A percentile compares a stretch with the other conserved stretches of the same genome.
These are phyloP conservation scores for Glebionis coronaria DNA, from an alignment of 129 eudicot genomes.

Conservation along the genomic window DNA sequence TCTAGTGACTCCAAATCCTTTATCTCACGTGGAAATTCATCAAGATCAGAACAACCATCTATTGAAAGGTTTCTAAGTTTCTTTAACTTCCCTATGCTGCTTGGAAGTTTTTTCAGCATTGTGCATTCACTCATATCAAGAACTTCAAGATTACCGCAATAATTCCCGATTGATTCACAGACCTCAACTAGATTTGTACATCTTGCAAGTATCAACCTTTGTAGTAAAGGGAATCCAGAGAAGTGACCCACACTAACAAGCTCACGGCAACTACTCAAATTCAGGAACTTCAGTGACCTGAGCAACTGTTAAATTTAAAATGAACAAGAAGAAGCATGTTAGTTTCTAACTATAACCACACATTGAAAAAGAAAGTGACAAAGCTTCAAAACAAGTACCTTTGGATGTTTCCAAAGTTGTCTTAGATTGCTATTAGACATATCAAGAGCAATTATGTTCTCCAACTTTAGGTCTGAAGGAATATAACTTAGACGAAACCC, in stretches of 20 bases:
- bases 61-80: not conserved
- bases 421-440: conserved; percentile 13
- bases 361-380: not conserved
- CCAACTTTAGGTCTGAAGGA: conserved; percentile 18
- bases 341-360: conserved; percentile 10
- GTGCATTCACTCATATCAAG: conserved; percentile 16
- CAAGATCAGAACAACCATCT: conserved; percentile 11
- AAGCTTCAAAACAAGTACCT: conserved; percentile 3
- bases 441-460: conserved; percentile 1
- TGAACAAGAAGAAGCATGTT: not conserved
- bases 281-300: conserved; percentile 26
- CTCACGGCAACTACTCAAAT: conserved; percentile 11
- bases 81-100: conserved; percentile 13
- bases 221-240: conserved; percentile 21
- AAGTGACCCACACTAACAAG: conserved; percentile 24
- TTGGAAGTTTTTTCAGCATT: conserved; percentile 16
- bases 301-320: conserved; percentile 17
- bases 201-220: conserved; percentile 13
- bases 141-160: conserved; percentile 5
- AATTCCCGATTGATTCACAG: conserved; percentile 9
- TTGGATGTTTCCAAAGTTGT: conserved; percentile 10
- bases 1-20: not conserved
- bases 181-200: conserved; percentile 20
- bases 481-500: conserved; percentile 25
- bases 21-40: not conserved